Base-by-base conservation (phyloP, 768 basidiomycete species). In the Filobasidium wieringae region DNA sequence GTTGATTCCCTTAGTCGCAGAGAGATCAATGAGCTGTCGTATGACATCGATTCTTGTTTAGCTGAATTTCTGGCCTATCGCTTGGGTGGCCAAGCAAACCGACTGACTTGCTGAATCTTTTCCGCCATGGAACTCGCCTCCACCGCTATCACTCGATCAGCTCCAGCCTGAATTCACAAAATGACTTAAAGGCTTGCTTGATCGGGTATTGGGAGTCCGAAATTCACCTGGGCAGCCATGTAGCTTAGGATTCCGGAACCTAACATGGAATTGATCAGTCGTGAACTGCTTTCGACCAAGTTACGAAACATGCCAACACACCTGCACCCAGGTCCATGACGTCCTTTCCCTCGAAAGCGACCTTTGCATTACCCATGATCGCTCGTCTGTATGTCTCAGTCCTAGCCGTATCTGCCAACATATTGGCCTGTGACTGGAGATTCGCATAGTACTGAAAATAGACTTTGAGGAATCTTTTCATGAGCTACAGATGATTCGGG, bases 71-170 rank as follows among this genome's bases (percentile, higher is more conserved):
- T 26, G 24, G 4, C 24, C 2, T 7, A 47, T 2, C 24, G 5
- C 19, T 4, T 19, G 39, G 17, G 37, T 51, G n/a, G n/a, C n/a
- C n/a, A n/a, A n/a, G n/a, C n/a, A n/a, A n/a, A n/a, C 14, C 40
- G 52, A 61, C 71, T 19, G 29, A 72, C 72, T 3, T 68, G 58
- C 7, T 53, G 33, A 29, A 73, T 64, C 62, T 73, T 73, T 24
- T 70, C 68, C 15, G 72, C 72, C 67, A 73, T 71, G 2, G 66
- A 67, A 4, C 68, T 70, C 4, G 72, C 72, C 57, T 73, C 72
- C 4, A 73, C 58, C 3, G 72, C 69, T 15, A 69, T 62, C 40
- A 73, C 68, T 26, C 69, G 64, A 31, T 63, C 66, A 11, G 72
- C 72, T 7, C 72, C 72, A 29, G 72, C 72, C 61, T 70, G 30